Evolutionary conservation across 148 eudicot species (phyloP).

Genomic region (Fallopia convolvulus): DNA sequence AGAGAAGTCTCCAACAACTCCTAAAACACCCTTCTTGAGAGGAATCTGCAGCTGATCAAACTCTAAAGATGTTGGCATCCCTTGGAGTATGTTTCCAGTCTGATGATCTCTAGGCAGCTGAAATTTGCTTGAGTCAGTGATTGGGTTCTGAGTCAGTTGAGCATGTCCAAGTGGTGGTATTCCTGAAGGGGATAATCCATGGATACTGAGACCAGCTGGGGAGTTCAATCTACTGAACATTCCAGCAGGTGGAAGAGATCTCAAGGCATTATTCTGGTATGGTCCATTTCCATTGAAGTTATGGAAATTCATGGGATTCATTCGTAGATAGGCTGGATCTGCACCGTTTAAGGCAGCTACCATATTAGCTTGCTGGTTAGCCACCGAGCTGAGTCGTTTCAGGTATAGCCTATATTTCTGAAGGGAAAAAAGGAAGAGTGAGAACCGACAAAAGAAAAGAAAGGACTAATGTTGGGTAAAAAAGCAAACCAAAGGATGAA

Average conservation of each 20-base stretch:
- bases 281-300: constrained; percentile 24
- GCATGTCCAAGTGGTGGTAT: constrained; percentile 34
- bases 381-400: constrained; percentile 42
- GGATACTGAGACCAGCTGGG: constrained; percentile 33
- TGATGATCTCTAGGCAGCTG: constrained; percentile 33
- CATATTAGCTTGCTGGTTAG: constrained; percentile 58
- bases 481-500: not conserved
- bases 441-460: not conserved
- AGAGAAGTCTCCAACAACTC: constrained; percentile 16
- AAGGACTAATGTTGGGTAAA: not conserved
- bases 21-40: constrained; percentile 16
- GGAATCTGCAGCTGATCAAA: constrained; percentile 34
- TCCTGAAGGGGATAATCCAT: constrained; percentile 38
- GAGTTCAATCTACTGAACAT: constrained; percentile 44
- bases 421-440: not conserved
- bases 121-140: constrained; percentile 21
- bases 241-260: constrained; percentile 34
- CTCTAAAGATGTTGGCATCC: constrained; percentile 43
- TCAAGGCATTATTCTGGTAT: constrained; percentile 30
- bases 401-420: constrained; percentile 71
- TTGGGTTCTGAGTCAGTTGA: constrained; percentile 27
- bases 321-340: constrained; percentile 35
- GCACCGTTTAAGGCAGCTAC: constrained; percentile 50
- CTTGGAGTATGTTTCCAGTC: constrained; percentile 40
- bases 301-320: constrained; percentile 34